These are phyloP conservation scores for Rauvolfia tetraphylla DNA, from an alignment of 257 asterid genomes.

Conservation along the genomic window DNA sequence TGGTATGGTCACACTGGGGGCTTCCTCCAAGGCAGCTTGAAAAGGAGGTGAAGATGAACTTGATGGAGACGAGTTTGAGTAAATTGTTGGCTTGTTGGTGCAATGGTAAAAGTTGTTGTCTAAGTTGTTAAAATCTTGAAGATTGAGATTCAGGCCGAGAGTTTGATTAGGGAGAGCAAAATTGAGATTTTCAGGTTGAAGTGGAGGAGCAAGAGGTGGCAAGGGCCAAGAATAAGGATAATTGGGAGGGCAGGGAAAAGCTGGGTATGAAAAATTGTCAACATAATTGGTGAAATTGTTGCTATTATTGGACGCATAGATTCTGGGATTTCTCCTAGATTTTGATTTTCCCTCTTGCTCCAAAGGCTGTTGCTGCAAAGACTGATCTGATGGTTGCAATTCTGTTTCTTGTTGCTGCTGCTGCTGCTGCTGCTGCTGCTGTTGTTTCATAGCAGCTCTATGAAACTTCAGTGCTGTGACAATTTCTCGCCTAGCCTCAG, in stretches of 20 bases:
- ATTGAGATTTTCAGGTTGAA: constrained; percentile 49
- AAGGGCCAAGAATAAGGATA: constrained; percentile 49
- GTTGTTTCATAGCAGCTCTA: constrained; percentile 83
- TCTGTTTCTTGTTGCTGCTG: constrained; percentile 32
- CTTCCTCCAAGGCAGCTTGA: constrained; percentile 38
- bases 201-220: constrained; percentile 49
- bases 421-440: constrained; percentile 47
- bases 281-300: constrained; percentile 29
- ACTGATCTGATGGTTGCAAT: constrained; percentile 32
- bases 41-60: constrained; percentile 55
- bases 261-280: constrained; percentile 43
- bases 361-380: constrained; percentile 33
- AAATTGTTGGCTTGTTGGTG: constrained; percentile 41
- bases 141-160: constrained; percentile 84
- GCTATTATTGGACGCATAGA: constrained; percentile 49
- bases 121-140: constrained; percentile 65
- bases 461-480: constrained; percentile 95
- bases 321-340: constrained; percentile 64
- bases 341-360: constrained; percentile 53
- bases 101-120: constrained; percentile 35
- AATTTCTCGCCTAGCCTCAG: constrained; percentile 93
- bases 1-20: constrained; percentile 33
- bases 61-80: constrained; percentile 49
- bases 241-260: constrained; percentile 36
- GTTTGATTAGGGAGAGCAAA: constrained; percentile 84